A percentile compares a stretch with the other conserved stretches of the same genome.
These are phyloP conservation scores for Aspergillus indologenus DNA, from an alignment of 495 filamentous ascomycete species.

Conservation along the genomic window DNA sequence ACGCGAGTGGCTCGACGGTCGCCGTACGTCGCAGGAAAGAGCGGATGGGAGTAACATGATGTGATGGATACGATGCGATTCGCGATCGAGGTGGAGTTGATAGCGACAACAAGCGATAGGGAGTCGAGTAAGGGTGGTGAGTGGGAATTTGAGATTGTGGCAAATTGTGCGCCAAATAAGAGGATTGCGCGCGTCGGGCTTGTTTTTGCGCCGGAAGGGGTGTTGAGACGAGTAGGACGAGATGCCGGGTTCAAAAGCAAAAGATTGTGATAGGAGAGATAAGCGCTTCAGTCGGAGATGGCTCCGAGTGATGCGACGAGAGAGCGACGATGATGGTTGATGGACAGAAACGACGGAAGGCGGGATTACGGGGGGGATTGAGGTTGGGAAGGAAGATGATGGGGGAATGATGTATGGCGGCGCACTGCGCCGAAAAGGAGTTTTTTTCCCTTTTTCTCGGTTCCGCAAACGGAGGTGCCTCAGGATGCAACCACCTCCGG, in stretches of 20 bases:
- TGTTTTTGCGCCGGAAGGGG: constrained; percentile 38
- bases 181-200: constrained; percentile 23
- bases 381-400: constrained; percentile 23
- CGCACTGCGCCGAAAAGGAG: constrained; percentile 17
- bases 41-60: constrained; percentile 72
- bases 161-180: constrained; percentile 19
- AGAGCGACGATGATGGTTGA: constrained; percentile 9
- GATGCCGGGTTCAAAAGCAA: constrained; percentile 22
- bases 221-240: constrained; percentile 27
- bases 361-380: constrained; percentile 3
- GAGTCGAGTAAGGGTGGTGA: constrained; percentile 4
- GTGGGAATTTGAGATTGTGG: constrained; percentile 22
- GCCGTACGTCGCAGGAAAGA: constrained; percentile 64
- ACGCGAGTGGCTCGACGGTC: constrained; percentile 37
- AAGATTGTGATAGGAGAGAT: constrained; percentile 5
- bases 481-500: neutral
- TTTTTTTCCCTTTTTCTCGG: constrained; percentile 3
- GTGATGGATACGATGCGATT: constrained; percentile 8
- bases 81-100: constrained; percentile 3
- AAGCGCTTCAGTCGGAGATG: constrained; percentile 31
- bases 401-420: constrained; percentile 16
- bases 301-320: constrained; percentile 33
- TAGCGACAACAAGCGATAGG: neutral
- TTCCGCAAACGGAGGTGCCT: constrained; percentile 16
- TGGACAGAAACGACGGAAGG: neutral